Evolutionary conservation across 2,329 filamentous ascomycete species (phyloP).

Genomic region (Apiospora rasikravindrae): DNA sequence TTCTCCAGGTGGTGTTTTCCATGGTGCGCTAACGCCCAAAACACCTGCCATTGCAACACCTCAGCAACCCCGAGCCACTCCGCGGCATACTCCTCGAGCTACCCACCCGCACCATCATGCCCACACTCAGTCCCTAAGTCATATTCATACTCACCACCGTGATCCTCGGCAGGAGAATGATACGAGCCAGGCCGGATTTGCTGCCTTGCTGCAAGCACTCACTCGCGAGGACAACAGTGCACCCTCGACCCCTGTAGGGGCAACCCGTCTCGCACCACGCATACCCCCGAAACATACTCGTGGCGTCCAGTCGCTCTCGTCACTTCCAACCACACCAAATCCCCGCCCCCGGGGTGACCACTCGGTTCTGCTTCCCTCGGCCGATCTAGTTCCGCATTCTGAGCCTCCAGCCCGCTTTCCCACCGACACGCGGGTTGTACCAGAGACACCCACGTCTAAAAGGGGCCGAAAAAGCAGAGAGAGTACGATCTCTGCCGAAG

Average conservation of each 20-base stretch:
- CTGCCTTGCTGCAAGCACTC: conserved; percentile 79
- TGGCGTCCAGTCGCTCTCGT: conserved; percentile 83
- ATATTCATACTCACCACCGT: conserved; percentile 34
- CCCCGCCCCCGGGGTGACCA: conserved; percentile 55
- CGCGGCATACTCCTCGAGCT: conserved; percentile 56
- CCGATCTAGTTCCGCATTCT: conserved; percentile 65
- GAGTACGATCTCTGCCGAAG: conserved; percentile 79
- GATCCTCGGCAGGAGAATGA: conserved; percentile 49
- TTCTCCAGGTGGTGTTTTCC: conserved; percentile 73
- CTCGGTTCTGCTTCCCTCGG: conserved; percentile 63
- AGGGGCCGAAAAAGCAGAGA: conserved; percentile 74
- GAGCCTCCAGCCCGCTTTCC: conserved; percentile 57
- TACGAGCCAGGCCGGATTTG: conserved; percentile 69
- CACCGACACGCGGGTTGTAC: conserved; percentile 44
- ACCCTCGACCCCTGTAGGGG: conserved; percentile 69
- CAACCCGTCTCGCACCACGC: conserved; percentile 51
- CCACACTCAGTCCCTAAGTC: conserved; percentile 8
- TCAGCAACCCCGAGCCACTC: conserved; percentile 52
- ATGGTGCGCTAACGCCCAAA: conserved; percentile 66
- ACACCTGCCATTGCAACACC: conserved; percentile 50
- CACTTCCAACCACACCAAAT: conserved; percentile 78
- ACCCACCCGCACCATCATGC: conserved; percentile 24
- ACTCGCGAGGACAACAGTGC: conserved; percentile 78
- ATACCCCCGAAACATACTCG: conserved; percentile 70
- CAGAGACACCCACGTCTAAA: conserved; percentile 48